These are phyloP conservation scores for Areca catechu DNA, from an alignment of 176 grass and related monocot species.

Conservation along the genomic window DNA sequence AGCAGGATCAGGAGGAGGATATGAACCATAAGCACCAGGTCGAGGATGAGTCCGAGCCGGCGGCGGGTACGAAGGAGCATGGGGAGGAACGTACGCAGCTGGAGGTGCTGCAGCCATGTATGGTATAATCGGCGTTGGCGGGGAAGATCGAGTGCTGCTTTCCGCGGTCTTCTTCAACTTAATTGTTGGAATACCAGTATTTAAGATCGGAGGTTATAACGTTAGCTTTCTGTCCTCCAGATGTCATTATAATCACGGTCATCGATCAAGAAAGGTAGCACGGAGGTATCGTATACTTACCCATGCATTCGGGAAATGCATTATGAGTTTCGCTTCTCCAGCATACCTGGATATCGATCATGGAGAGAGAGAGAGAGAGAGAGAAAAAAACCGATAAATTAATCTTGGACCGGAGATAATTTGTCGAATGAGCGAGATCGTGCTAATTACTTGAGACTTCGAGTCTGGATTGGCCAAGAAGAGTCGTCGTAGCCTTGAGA, in stretches of 20 bases:
- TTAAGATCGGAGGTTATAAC: too few relatives aligned
- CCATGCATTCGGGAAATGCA: constrained; percentile 61
- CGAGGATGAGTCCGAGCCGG: not conserved
- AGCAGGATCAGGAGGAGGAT: too few relatives aligned
- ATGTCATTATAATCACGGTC: constrained; percentile 7
- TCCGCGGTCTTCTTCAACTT: constrained; percentile 30
- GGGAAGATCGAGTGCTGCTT: not conserved
- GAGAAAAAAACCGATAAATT: too few relatives aligned
- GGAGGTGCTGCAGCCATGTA: constrained; percentile 13
- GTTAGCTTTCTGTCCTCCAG: constrained; percentile 5
- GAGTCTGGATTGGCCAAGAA: constrained; percentile 70
- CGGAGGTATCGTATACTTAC: constrained; percentile 22
- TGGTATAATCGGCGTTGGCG: too few relatives aligned
- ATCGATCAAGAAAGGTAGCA: not conserved
- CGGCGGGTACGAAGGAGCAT: constrained; percentile 22
- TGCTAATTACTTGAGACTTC: constrained; percentile 35
- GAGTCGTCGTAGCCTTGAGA: constrained; percentile 60
- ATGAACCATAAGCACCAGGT: too few relatives aligned
- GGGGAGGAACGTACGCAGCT: constrained; percentile 1
- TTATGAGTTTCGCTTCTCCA: constrained; percentile 63
- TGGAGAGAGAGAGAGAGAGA: too few relatives aligned
- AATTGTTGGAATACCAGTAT: too few relatives aligned
- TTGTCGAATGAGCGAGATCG: not conserved
- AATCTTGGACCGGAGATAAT: too few relatives aligned
- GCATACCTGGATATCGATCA: constrained; percentile 37